Evolutionary conservation across 768 basidiomycete species (phyloP).

Genomic region (Auricularia auricula-judae): DNA sequence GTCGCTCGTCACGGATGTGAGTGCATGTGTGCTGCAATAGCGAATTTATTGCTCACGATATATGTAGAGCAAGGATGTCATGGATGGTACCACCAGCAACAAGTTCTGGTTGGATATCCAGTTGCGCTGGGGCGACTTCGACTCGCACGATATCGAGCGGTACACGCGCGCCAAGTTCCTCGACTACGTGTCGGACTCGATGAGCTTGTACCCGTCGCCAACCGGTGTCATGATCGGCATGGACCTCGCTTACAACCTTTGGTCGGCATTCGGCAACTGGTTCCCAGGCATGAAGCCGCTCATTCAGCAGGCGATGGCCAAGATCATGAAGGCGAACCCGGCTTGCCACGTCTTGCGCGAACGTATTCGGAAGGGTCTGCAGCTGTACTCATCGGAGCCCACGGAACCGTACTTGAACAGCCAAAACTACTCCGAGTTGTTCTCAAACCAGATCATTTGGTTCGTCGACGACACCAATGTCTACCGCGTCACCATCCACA

Average conservation of each 20-base stretch:
- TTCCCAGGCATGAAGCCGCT: slow-evolving; percentile 98
- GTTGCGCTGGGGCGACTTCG: slow-evolving; percentile 95
- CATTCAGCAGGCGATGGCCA: slow-evolving; percentile 97
- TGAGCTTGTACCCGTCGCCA: slow-evolving; percentile 98
- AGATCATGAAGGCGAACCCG: slow-evolving; percentile 99
- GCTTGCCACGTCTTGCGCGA: slow-evolving; percentile 95
- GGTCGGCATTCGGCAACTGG: slow-evolving; percentile 99
- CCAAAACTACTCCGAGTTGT: slow-evolving; percentile 92
- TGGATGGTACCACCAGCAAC: slow-evolving; percentile 96
- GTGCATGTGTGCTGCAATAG: slow-evolving; percentile 14
- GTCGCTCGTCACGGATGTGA: slow-evolving; percentile 84
- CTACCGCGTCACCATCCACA: slow-evolving; percentile 98
- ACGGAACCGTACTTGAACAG: slow-evolving; percentile 99
- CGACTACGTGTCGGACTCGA: slow-evolving; percentile 94
- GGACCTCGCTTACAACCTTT: slow-evolving; percentile 96
- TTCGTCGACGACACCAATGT: slow-evolving; percentile 99
- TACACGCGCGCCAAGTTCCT: slow-evolving; percentile 98
- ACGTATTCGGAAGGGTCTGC: slow-evolving; percentile 96
- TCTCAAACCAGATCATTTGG: slow-evolving; percentile 99
- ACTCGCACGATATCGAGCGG: slow-evolving; percentile 96
- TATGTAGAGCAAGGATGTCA: slow-evolving; percentile 74
- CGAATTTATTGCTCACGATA: slow-evolving; percentile 8
- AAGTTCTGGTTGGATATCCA: slow-evolving; percentile 99
- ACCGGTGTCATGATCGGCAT: slow-evolving; percentile 99
- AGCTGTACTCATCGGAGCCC: slow-evolving; percentile 96